phyloP scores from a whole-genome alignment of 2,329 filamentous ascomycete genomes.

The Akanthomyces dipterigenus region DNA sequence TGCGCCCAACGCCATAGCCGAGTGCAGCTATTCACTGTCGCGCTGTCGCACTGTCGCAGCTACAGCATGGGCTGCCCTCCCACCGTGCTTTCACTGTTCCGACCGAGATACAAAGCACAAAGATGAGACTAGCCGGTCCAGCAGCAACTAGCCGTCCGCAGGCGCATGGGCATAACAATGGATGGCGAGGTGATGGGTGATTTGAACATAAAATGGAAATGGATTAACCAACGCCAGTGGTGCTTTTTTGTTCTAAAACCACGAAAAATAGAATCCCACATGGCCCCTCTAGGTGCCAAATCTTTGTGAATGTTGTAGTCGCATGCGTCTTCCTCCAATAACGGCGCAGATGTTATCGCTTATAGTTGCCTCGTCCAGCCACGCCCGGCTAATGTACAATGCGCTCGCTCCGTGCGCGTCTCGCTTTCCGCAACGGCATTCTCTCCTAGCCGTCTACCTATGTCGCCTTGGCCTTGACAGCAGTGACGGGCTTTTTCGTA shows the following conservation, averaged over 20 bases:
- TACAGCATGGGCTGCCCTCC: neutral
- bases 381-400: slow-evolving; percentile 4
- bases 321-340: neutral
- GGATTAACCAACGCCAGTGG: neutral
- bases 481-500: slow-evolving; percentile 12
- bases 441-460: neutral
- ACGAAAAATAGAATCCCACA: neutral
- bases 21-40: neutral
- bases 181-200: neutral
- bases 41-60: neutral
- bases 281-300: neutral
- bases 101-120: neutral
- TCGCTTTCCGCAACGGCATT: neutral
- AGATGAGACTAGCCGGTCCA: too few species aligned
- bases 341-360: neutral
- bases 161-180: neutral
- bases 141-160: neutral
- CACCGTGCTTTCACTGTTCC: neutral
- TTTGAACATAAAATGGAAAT: neutral
- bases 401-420: neutral
- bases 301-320: neutral
- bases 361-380: neutral
- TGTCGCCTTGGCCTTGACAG: slow-evolving; percentile 17
- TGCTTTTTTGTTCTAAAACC: neutral
- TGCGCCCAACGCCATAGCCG: neutral